phyloP scores from a whole-genome alignment of 768 basidiomycete genomes.

The Obba rivulosa region DNA sequence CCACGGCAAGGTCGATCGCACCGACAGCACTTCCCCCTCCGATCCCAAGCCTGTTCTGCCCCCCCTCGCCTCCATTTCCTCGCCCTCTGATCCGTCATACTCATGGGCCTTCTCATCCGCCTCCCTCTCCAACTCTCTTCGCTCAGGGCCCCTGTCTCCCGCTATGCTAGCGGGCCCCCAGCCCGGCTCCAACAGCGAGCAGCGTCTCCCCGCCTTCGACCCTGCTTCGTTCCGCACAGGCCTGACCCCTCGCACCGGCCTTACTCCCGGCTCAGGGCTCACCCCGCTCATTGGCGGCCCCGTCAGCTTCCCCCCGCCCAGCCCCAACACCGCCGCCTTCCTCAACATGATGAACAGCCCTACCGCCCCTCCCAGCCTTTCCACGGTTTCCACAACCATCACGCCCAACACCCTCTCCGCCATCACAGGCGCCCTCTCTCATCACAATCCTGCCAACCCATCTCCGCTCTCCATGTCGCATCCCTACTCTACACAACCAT shows the following conservation, averaged over 20 bases:
- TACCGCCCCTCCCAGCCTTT: constrained; percentile 17
- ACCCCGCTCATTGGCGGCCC: constrained; percentile 59
- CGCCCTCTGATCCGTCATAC: constrained; percentile 54
- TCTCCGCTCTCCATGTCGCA: constrained; percentile 32
- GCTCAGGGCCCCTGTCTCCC: constrained; percentile 90
- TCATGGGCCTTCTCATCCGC: constrained; percentile 57
- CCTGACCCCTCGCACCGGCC: constrained; percentile 79
- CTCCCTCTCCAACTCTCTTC: constrained; percentile 69
- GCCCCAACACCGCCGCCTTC: constrained; percentile 88
- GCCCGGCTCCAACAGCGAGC: constrained; percentile 31
- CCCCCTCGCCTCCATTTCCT: constrained; percentile 73
- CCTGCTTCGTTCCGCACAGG: constrained; percentile 75
- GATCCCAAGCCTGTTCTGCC: constrained; percentile 72
- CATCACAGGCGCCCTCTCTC: constrained; percentile 68
- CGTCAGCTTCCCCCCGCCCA: constrained; percentile 73
- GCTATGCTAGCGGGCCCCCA: constrained; percentile 93
- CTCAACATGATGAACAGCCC: constrained; percentile 83
- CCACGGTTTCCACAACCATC: constrained; percentile 37
- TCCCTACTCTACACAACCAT: constrained; percentile 1
- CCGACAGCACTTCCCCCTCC: constrained; percentile 16
- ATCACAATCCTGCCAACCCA: constrained; percentile 61
- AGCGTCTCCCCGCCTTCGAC: constrained; percentile 52
- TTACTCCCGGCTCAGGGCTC: constrained; percentile 80
- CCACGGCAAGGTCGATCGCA: constrained; percentile 17
- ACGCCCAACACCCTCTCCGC: constrained; percentile 70